A percentile compares a stretch with the other conserved stretches of the same genome.
These are phyloP conservation scores for Fusarium cyanostomum DNA, from an alignment of 2,329 filamentous ascomycete species.

Conservation along the genomic window DNA sequence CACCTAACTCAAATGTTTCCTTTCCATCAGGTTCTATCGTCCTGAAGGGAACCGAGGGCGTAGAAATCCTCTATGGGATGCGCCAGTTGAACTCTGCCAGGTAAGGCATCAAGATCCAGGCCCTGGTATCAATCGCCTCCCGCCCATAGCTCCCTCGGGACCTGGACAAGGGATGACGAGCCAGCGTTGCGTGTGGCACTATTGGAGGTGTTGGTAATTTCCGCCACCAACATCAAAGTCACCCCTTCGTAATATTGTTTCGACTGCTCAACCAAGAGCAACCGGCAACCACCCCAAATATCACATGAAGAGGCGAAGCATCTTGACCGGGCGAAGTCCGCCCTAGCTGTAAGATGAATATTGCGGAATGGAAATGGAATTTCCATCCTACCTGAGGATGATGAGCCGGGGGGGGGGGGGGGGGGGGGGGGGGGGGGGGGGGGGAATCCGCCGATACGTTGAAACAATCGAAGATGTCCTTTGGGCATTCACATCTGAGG, in stretches of 20 bases:
- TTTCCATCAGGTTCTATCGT: neutral
- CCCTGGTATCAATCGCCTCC: neutral
- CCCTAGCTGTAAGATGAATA: neutral
- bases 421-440: too few species aligned
- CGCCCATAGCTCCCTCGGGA: neutral
- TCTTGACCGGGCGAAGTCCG: neutral
- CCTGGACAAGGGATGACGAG: neutral
- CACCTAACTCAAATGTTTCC: neutral
- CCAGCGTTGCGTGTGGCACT: neutral
- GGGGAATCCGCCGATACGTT: neutral
- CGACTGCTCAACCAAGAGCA: neutral
- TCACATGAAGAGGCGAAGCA: neutral
- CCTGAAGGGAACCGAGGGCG: neutral
- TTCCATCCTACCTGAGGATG: neutral
- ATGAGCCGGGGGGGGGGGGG: too few species aligned
- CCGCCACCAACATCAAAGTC: neutral
- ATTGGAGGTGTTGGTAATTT: neutral
- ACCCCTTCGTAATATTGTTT: neutral
- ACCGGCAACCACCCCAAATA: neutral
- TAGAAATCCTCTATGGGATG: neutral
- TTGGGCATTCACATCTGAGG: neutral
- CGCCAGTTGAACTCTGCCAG: neutral
- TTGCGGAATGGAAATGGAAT: neutral
- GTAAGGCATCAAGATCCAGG: neutral
- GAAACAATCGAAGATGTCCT: too few species aligned